phyloP scores from a whole-genome alignment of 1,139 yeast genomes.

The Suhomyces maxii region DNA sequence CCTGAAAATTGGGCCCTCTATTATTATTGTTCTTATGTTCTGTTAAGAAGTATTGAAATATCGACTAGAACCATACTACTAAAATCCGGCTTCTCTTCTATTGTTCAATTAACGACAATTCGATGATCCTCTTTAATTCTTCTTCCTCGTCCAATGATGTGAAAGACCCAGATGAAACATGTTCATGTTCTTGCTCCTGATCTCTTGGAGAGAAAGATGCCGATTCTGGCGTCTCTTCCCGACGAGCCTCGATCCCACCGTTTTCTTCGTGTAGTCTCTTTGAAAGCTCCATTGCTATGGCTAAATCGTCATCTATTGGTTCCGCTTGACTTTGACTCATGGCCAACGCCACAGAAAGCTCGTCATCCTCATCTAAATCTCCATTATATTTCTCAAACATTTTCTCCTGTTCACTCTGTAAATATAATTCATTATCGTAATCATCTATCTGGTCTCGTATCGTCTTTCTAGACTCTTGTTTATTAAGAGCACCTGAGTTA shows the following conservation, averaged over 20 bases:
- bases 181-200: background rate
- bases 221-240: background rate
- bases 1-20: too few species aligned
- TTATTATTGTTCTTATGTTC: too few species aligned
- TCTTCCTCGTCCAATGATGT: conserved; percentile 20
- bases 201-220: background rate
- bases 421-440: conserved; percentile 25
- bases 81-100: conserved; percentile 2
- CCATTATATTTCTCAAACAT: conserved; percentile 47
- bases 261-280: conserved; percentile 19
- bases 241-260: conserved; percentile 21
- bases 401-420: conserved; percentile 18
- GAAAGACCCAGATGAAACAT: background rate
- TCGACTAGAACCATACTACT: too few species aligned
- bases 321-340: conserved; percentile 40
- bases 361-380: conserved; percentile 44
- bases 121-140: conserved; percentile 15
- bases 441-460: conserved; percentile 42
- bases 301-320: conserved; percentile 26
- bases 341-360: conserved; percentile 53
- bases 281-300: conserved; percentile 21
- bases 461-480: conserved; percentile 21
- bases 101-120: conserved; percentile 18
- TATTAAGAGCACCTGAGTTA: conserved; percentile 18
- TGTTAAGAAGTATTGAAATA: too few species aligned